Evolutionary conservation across 495 filamentous ascomycete genomes (phyloP).

Genomic region (Podospora pseudocomata): DNA sequence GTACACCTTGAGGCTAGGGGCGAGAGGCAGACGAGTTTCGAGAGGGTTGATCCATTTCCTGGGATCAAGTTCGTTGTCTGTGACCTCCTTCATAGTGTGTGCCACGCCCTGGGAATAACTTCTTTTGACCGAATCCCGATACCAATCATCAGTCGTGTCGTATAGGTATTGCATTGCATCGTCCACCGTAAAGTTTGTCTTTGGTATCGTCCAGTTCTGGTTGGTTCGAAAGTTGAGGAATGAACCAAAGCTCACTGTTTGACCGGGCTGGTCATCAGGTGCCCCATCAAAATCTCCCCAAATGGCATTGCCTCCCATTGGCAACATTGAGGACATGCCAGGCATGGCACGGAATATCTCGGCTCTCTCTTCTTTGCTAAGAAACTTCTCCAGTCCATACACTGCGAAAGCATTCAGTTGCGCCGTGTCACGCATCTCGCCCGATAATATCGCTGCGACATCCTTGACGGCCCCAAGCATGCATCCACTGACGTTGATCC

Average conservation of each 20-base stretch:
- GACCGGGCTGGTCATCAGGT: conserved; percentile 77
- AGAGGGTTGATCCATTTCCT: conserved; percentile 94
- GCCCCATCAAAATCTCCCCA: conserved; percentile 92
- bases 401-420: conserved; percentile 97
- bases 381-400: conserved; percentile 94
- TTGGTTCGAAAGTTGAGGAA: conserved; percentile 80
- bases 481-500: conserved; percentile 97
- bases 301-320: conserved; percentile 89
- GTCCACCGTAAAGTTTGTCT: conserved; percentile 72
- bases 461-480: conserved; percentile 96
- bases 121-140: conserved; percentile 60
- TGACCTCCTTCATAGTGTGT: conserved; percentile 73
- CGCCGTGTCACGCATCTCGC: conserved; percentile 97
- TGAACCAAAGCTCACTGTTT: conserved; percentile 68
- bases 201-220: conserved; percentile 51
- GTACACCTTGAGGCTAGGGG: conserved; percentile 91
- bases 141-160: conserved; percentile 79
- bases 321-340: conserved; percentile 91
- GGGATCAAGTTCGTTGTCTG: conserved; percentile 77
- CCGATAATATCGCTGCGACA: conserved; percentile 83
- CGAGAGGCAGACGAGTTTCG: conserved; percentile 81
- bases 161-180: conserved; percentile 75
- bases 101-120: conserved; percentile 90
- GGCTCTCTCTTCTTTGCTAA: conserved; percentile 80
- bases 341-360: conserved; percentile 98